A percentile compares a stretch with the other conserved stretches of the same genome.
Conservation (phyloP, 1,284 basidiomycete species). For the Cutaneotrichosporon sp. region DNA sequence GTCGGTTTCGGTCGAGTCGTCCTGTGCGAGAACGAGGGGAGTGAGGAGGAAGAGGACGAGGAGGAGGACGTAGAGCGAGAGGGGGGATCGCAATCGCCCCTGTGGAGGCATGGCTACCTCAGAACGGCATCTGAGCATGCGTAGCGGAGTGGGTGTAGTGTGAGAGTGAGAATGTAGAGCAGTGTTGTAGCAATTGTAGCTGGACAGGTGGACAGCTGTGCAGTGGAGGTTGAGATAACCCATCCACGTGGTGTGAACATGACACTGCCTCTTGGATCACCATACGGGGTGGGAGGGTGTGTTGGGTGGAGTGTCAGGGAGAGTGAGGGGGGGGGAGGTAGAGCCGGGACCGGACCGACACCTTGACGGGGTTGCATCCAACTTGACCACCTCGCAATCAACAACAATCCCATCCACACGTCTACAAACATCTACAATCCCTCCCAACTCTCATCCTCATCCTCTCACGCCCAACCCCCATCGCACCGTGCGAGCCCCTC, state of each 20-base stretch:
- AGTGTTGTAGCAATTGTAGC: background rate
- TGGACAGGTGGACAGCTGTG: background rate
- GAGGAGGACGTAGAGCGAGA: background rate
- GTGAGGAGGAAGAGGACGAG: no score
- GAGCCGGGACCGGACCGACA: no score
- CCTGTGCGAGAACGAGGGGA: background rate
- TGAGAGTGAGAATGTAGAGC: background rate
- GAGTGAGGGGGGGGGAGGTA: no score
- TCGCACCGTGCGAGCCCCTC: background rate
- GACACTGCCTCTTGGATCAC: background rate
- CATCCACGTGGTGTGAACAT: background rate
- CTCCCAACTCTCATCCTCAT: background rate
- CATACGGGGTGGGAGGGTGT: no score
- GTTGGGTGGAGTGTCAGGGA: no score
- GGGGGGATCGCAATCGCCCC: background rate
- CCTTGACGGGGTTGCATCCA: no score
- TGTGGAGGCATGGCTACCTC: background rate
- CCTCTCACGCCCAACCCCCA: background rate
- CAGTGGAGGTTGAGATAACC: background rate
- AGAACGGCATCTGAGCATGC: background rate
- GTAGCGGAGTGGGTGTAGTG: background rate
- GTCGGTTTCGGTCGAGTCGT: background rate
- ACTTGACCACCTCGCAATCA: background rate
- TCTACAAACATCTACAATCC: background rate
- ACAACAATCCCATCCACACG: background rate